phyloP scores from a whole-genome alignment of 148 eudicot species.

The Nepenthes gracilis region DNA sequence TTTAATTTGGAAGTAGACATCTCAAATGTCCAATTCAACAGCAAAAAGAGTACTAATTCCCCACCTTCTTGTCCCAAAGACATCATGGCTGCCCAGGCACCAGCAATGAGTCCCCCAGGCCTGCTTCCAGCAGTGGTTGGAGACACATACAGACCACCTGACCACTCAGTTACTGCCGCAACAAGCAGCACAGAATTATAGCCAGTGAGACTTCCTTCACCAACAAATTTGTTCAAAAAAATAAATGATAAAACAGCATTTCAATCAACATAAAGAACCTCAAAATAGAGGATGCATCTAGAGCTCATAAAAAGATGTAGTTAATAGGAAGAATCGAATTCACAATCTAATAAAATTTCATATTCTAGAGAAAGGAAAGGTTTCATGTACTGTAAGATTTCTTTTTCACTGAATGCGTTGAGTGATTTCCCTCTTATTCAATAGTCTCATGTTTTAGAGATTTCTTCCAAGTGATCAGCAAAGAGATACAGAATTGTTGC shows the following conservation, averaged over 20 bases:
- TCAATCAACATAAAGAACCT: neutral
- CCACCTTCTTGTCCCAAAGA: slow-evolving; percentile 83
- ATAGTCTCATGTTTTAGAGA: too few species aligned
- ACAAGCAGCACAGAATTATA: slow-evolving; percentile 10
- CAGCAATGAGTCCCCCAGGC: slow-evolving; percentile 92
- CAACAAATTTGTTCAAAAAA: slow-evolving; percentile 2
- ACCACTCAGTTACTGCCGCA: slow-evolving; percentile 88
- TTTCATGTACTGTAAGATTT: too few species aligned
- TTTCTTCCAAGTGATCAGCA: too few species aligned
- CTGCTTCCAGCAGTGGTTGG: slow-evolving; percentile 99
- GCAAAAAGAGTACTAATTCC: neutral
- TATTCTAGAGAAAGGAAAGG: too few species aligned
- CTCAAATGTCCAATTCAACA: neutral
- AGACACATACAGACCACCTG: slow-evolving; percentile 97
- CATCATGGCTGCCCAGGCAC: slow-evolving; percentile 99
- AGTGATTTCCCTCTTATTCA: too few species aligned
- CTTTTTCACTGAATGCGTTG: too few species aligned
- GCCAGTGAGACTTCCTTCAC: neutral
- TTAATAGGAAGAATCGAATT: too few species aligned
- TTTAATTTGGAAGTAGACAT: neutral
- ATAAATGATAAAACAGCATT: neutral
- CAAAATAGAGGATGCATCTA: neutral
- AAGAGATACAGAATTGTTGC: too few species aligned
- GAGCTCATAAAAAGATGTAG: too few species aligned
- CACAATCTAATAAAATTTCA: too few species aligned